Evolutionary conservation across 2,329 filamentous ascomycete genomes (phyloP).

Genomic region (Colletotrichum chlorophyti): DNA sequence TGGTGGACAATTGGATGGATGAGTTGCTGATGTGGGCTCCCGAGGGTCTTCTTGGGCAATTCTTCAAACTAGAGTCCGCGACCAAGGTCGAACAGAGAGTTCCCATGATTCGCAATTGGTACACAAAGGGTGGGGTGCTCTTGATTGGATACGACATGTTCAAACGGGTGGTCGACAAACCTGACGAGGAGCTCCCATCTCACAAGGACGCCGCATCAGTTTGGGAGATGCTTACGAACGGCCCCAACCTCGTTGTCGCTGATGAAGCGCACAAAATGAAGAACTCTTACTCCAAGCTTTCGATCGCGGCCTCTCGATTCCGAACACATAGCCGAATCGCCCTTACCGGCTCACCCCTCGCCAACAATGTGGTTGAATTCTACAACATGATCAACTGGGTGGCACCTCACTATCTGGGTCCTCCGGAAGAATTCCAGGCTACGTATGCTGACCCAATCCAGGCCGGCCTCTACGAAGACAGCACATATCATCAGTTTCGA

Average conservation of each 20-base stretch:
- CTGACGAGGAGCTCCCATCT: slow-evolving; percentile 37
- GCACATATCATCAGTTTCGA: slow-evolving; percentile 59
- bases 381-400: slow-evolving; percentile 90
- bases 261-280: slow-evolving; percentile 88
- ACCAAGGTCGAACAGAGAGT: slow-evolving; percentile 46
- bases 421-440: slow-evolving; percentile 68
- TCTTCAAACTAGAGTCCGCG: slow-evolving; percentile 61
- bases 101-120: slow-evolving; percentile 64
- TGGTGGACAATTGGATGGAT: slow-evolving; percentile 84
- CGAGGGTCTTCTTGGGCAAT: slow-evolving; percentile 56
- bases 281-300: slow-evolving; percentile 62
- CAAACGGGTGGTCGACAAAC: slow-evolving; percentile 40
- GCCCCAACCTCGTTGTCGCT: slow-evolving; percentile 76
- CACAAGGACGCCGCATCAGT: slow-evolving; percentile 3
- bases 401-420: slow-evolving; percentile 78
- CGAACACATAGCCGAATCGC: slow-evolving; percentile 77
- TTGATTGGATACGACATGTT: slow-evolving; percentile 79
- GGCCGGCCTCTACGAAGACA: slow-evolving; percentile 73
- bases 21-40: slow-evolving; percentile 78
- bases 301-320: slow-evolving; percentile 64
- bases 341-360: slow-evolving; percentile 84
- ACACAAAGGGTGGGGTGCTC: slow-evolving; percentile 71
- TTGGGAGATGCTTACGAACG: slow-evolving; percentile 58
- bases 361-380: slow-evolving; percentile 86
- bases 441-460: slow-evolving; percentile 79